Conservation (phyloP, 306 rosid species). For the Medicago lupulina region DNA sequence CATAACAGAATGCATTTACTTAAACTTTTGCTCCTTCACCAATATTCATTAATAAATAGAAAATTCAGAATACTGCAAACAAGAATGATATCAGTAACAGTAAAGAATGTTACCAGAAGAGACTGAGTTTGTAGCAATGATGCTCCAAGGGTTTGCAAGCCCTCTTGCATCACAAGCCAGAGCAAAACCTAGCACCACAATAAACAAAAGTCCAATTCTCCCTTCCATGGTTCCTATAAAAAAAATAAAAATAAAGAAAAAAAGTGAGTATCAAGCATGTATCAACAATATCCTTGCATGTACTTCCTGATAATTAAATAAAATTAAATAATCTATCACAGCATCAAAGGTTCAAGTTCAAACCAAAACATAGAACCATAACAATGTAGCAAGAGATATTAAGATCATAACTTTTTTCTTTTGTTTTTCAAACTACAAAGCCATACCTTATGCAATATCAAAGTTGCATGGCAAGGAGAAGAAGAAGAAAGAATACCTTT, state of each 20-base stretch:
- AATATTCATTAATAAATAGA: too few species aligned
- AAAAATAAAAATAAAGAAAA: neutral
- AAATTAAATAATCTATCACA: neutral
- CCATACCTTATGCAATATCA: neutral
- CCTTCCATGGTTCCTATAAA: slow-evolving; percentile 58
- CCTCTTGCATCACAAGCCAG: slow-evolving; percentile 68
- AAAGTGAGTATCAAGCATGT: neutral
- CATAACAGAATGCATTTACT: too few species aligned
- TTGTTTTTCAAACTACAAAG: neutral
- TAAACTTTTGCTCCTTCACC: too few species aligned
- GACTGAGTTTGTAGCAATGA: slow-evolving; percentile 11
- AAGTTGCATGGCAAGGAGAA: neutral
- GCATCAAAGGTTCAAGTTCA: neutral
- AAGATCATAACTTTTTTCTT: neutral
- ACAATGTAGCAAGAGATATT: neutral
- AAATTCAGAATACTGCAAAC: too few species aligned
- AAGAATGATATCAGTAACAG: too few species aligned
- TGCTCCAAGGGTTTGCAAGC: slow-evolving; percentile 26
- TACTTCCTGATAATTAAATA: neutral
- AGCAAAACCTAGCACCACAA: slow-evolving; percentile 55
- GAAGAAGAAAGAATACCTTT: slow-evolving; percentile 27
- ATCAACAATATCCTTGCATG: neutral
- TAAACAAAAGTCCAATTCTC: slow-evolving; percentile 61
- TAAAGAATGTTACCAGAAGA: slow-evolving; percentile 32
- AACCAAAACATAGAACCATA: neutral